Conservation (phyloP, 1,284 basidiomycete genomes). For the Cutaneotrichosporon sp. region DNA sequence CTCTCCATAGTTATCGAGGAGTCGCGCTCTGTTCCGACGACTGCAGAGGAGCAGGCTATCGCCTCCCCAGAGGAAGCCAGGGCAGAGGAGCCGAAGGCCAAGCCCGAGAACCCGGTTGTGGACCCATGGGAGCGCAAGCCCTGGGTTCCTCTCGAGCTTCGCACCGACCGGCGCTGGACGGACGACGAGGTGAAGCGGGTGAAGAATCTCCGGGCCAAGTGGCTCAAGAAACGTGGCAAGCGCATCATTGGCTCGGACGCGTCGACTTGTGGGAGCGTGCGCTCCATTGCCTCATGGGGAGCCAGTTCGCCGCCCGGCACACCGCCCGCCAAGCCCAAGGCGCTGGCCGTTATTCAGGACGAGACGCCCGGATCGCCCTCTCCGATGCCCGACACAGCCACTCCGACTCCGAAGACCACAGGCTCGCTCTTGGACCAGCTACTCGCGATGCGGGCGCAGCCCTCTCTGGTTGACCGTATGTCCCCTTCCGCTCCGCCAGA, state of each 20-base stretch:
- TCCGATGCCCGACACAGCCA: no score
- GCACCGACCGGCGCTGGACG: background rate
- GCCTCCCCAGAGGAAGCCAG: background rate
- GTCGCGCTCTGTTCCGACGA: background rate
- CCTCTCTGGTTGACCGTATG: background rate
- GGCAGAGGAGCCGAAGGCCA: no score
- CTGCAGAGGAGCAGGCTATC: background rate
- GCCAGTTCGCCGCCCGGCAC: background rate
- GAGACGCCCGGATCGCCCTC: background rate
- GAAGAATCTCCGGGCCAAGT: background rate
- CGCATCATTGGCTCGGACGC: background rate
- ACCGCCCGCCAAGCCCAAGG: background rate
- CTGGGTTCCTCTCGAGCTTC: background rate
- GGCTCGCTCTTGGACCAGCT: background rate
- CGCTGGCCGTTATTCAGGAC: background rate
- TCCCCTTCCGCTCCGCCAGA: background rate
- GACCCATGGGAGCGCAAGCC: background rate
- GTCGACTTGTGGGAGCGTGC: background rate
- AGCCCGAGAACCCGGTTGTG: background rate
- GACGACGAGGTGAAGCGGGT: background rate
- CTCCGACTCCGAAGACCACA: background rate
- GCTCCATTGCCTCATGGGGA: background rate
- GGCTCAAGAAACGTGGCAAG: background rate
- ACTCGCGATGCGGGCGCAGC: background rate
- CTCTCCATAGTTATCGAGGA: background rate